Conservation (phyloP, 441 rosid species). For the Jatropha multifida region DNA sequence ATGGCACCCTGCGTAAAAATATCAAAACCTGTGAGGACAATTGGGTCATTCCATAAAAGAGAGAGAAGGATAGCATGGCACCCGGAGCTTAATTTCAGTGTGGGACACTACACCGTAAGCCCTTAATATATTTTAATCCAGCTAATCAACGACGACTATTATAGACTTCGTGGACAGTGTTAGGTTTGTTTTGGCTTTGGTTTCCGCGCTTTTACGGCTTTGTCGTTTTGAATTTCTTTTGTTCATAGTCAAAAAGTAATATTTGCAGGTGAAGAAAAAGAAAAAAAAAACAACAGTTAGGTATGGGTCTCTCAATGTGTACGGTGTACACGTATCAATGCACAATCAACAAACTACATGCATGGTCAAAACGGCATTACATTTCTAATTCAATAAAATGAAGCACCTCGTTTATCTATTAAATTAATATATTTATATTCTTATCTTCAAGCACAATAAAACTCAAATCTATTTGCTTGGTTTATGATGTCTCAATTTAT, state of each 20-base stretch:
- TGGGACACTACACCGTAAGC: not conserved
- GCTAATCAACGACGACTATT: not conserved
- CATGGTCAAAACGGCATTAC: not conserved
- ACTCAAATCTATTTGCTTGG: too few relatives aligned
- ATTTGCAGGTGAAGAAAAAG: not conserved
- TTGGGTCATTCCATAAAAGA: slow-evolving; percentile 4
- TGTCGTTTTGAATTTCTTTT: not conserved
- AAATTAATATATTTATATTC: too few relatives aligned
- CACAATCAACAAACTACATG: not conserved
- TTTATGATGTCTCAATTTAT: too few relatives aligned
- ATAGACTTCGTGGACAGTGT: not conserved
- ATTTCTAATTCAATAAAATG: not conserved
- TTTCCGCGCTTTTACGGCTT: not conserved
- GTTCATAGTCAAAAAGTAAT: not conserved
- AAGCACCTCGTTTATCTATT: too few relatives aligned
- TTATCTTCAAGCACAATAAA: too few relatives aligned
- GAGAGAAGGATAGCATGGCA: slow-evolving; percentile 1
- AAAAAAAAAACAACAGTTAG: not conserved
- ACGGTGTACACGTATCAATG: too few relatives aligned
- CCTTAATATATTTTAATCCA: not conserved
- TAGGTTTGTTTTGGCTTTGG: slow-evolving; percentile 5
- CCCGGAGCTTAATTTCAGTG: slow-evolving; percentile 25
- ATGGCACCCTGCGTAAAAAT: slow-evolving; percentile 50
- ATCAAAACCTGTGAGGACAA: not conserved
- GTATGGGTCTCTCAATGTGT: not conserved